Base-by-base conservation (phyloP, 768 basidiomycete genomes). In the Calvatia gigantea region DNA sequence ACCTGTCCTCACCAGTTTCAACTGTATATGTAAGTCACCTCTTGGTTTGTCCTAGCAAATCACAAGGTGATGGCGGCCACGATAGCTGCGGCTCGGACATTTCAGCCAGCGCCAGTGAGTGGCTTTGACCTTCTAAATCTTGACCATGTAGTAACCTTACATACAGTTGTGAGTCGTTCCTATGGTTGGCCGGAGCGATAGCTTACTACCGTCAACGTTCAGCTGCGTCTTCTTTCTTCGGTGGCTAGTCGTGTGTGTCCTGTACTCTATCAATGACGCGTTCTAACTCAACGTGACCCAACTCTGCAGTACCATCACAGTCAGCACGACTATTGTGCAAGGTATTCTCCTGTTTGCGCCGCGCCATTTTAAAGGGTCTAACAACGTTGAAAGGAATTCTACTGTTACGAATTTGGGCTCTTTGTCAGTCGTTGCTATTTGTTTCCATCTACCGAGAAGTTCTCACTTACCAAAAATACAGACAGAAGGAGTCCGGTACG, bases 221-320 rank as follows among this genome's bases (percentile, higher is more conserved):
- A 69, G 66, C 50, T 69, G 68, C 38, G 53, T 63, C 46, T 69
- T 69, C 53, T 69, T 63, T 41, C 64, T 69, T 35, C 63, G 68
- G n/a, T 69, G 66, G 68, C 62, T 67, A 4, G 56, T 63, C 9
- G 49, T 60, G 64, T 67, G 57, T 52, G 63, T 56, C 25, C 17
- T 11, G 42, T 49, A 23, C 14, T 11, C 29, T 31, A 4, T 31
- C 38, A 2, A 28, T 1, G 2, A 17, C 6, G n/a, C 27, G 14
- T n/a, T 17, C 2, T 29, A 21, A n/a, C 29, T 14, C n/a, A 17
- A 4, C 15, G 3, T 48, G 17, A 3, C 39, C 27, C 21, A 17
- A 23, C 35, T 12, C 21, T 14, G 1, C 28, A 68, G 67, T 0
- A 56, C 62, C 6, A 46, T 59, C 1, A 64, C 61, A 19, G 46